Conservation (phyloP, 148 eudicot species). For the Camellia sinensis region DNA sequence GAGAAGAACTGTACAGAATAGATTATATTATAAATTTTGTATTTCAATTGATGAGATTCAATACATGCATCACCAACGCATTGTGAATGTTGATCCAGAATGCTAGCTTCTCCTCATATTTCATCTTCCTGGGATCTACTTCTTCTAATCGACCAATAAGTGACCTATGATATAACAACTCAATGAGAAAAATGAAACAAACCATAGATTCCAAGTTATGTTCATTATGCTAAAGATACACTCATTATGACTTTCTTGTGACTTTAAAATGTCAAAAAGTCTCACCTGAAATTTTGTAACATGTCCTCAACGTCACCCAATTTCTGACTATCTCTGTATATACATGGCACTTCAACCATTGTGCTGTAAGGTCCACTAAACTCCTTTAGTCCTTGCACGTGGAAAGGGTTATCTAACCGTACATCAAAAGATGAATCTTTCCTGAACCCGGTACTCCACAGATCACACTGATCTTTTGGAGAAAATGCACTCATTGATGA, state of each 20-base stretch:
- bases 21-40: background rate
- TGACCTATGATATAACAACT: constrained; percentile 45
- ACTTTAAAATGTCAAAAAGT: background rate
- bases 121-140: constrained; percentile 78
- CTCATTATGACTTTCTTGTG: background rate
- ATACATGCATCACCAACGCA: constrained; percentile 97
- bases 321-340: constrained; percentile 66
- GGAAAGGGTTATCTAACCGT: constrained; percentile 82
- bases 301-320: constrained; percentile 70
- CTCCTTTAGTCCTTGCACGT: constrained; percentile 85
- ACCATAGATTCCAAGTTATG: background rate
- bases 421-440: constrained; percentile 75
- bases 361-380: constrained; percentile 95
- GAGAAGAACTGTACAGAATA: background rate
- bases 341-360: constrained; percentile 77
- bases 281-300: constrained; percentile 72
- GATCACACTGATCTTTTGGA: constrained; percentile 62
- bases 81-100: constrained; percentile 97
- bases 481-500: constrained; percentile 69
- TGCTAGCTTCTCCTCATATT: constrained; percentile 83
- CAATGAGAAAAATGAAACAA: constrained; percentile 10
- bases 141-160: constrained; percentile 72
- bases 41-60: constrained; percentile 11
- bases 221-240: background rate
- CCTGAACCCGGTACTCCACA: constrained; percentile 77